A percentile compares a stretch with the other conserved stretches of the same genome.
Evolutionary conservation across 768 basidiomycete species (phyloP).

Genomic region (Gymnopilus dilepis): DNA sequence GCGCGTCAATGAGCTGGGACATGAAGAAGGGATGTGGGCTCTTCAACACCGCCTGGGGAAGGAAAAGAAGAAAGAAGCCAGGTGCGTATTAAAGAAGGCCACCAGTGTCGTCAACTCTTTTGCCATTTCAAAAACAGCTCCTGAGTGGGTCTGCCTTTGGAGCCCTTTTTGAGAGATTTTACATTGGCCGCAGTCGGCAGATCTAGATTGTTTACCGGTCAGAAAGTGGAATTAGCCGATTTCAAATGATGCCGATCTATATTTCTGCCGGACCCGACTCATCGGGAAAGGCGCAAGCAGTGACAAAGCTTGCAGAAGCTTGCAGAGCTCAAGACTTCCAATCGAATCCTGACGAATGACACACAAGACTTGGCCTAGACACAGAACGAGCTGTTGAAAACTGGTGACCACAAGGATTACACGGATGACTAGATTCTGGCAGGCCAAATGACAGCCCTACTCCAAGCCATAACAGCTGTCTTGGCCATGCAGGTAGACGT

Average conservation of each 20-base stretch:
- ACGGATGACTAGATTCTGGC: too few relatives aligned
- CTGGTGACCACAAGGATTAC: too few relatives aligned
- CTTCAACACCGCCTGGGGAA: not conserved
- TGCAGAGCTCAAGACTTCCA: too few relatives aligned
- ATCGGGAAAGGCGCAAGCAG: too few relatives aligned
- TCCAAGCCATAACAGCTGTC: too few relatives aligned
- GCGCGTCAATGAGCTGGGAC: constrained; percentile 4
- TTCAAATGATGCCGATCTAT: not conserved
- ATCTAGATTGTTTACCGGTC: not conserved
- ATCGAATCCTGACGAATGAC: too few relatives aligned
- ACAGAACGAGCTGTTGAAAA: too few relatives aligned
- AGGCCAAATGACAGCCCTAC: too few relatives aligned
- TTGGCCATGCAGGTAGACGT: too few relatives aligned
- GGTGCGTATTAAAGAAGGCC: not conserved
- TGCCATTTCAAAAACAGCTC: not conserved
- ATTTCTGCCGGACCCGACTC: not conserved
- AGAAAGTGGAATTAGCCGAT: not conserved
- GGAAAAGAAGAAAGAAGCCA: not conserved
- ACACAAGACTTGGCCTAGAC: too few relatives aligned
- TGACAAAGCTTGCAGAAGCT: too few relatives aligned
- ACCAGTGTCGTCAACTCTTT: not conserved
- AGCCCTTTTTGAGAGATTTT: not conserved
- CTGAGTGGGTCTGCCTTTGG: constrained; percentile 2
- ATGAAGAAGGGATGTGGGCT: not conserved
- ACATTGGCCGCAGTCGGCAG: not conserved